A percentile compares a stretch with the other conserved stretches of the same genome.
Conservation (phyloP, 2,329 filamentous ascomycete species). For the Clarireedia homoeocarpa region DNA sequence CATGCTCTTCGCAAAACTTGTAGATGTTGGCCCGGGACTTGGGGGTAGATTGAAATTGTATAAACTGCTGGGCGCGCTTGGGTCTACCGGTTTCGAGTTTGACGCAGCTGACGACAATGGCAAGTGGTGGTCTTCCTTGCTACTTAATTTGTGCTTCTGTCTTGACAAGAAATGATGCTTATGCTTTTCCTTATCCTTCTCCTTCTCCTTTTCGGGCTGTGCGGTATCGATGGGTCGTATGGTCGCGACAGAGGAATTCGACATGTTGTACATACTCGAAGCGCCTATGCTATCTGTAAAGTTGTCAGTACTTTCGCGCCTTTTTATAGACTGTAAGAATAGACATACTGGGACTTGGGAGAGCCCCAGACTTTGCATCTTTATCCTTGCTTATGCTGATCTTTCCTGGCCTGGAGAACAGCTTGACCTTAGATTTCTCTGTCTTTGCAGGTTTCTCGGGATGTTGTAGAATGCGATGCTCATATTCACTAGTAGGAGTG, state of each 20-base stretch:
- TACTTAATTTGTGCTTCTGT: conserved; percentile 68
- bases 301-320: not conserved
- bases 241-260: conserved; percentile 71
- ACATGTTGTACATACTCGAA: conserved; percentile 61
- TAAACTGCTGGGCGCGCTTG: conserved; percentile 64
- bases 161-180: conserved; percentile 74
- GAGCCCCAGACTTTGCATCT: conserved; percentile 55
- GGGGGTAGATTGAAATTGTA: conserved; percentile 73
- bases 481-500: conserved; percentile 31
- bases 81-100: conserved; percentile 69
- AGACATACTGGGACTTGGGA: conserved; percentile 67
- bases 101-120: conserved; percentile 69
- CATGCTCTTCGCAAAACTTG: conserved; percentile 71
- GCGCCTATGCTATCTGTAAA: conserved; percentile 32
- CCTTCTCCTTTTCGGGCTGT: conserved; percentile 39
- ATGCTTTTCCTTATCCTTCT: conserved; percentile 60
- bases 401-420: conserved; percentile 72
- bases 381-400: conserved; percentile 59
- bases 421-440: conserved; percentile 73
- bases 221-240: conserved; percentile 55
- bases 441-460: conserved; percentile 52
- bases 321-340: conserved; percentile 53
- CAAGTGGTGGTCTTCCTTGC: conserved; percentile 64
- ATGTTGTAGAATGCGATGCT: conserved; percentile 20
- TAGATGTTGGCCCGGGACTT: conserved; percentile 58